Evolutionary conservation across 108 stramenopile genomes (phyloP).

Genomic region (Nitzschia sp.): DNA sequence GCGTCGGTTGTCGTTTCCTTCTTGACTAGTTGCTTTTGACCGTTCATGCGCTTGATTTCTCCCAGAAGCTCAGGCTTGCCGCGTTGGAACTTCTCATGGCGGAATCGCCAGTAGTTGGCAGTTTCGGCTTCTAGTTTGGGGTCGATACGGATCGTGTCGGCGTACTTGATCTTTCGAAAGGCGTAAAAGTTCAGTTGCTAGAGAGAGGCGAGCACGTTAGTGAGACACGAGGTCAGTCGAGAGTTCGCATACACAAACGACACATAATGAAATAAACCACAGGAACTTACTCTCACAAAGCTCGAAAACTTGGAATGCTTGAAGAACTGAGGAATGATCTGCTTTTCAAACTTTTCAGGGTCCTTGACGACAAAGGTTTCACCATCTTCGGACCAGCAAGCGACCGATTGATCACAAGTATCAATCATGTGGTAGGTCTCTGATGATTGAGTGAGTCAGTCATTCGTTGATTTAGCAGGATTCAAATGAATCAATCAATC

Average conservation of each 20-base stretch:
- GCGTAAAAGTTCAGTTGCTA: slow-evolving; percentile 95
- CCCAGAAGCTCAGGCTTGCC: slow-evolving; percentile 71
- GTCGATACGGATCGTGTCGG: slow-evolving; percentile 70
- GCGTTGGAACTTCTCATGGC: slow-evolving; percentile 71
- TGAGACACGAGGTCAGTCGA: neutral
- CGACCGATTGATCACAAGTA: slow-evolving; percentile 63
- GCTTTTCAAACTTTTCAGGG: slow-evolving; percentile 63
- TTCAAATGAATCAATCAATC: neutral
- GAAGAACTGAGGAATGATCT: slow-evolving; percentile 92
- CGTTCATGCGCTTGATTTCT: slow-evolving; percentile 73
- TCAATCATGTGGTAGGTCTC: slow-evolving; percentile 90
- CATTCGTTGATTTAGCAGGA: neutral
- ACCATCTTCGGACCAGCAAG: slow-evolving; percentile 81
- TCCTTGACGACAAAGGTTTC: slow-evolving; percentile 82
- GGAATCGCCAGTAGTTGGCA: slow-evolving; percentile 79
- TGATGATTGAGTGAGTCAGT: slow-evolving; percentile 12
- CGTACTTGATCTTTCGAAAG: slow-evolving; percentile 81
- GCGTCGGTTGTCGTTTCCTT: slow-evolving; percentile 11
- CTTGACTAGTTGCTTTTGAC: slow-evolving; percentile 18
- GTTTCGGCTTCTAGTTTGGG: slow-evolving; percentile 67
- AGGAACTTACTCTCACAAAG: slow-evolving; percentile 56
- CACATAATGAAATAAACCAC: too few species aligned
- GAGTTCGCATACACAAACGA: neutral
- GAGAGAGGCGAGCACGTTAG: neutral
- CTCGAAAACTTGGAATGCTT: slow-evolving; percentile 91